Conservation (phyloP, 1,284 basidiomycete genomes). For the Naganishia sp. region DNA sequence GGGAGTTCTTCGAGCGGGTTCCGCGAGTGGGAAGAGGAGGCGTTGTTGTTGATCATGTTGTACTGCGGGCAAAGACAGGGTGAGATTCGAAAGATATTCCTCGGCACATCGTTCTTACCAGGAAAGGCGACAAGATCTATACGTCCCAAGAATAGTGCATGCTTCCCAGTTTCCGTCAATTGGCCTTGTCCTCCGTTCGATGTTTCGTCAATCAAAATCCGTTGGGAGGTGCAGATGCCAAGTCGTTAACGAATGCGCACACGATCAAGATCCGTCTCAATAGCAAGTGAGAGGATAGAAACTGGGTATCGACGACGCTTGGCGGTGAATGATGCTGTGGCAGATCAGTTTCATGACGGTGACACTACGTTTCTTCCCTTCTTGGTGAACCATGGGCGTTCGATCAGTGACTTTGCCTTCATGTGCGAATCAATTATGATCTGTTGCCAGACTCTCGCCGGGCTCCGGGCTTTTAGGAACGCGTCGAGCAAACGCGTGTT, state of each 20-base stretch:
- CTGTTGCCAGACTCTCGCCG: too few relatives aligned
- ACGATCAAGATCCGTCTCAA: too few relatives aligned
- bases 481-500: too few relatives aligned
- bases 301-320: background rate
- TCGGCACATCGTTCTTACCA: background rate
- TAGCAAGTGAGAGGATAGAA: background rate
- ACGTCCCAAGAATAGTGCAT: background rate
- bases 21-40: constrained; percentile 2
- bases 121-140: background rate
- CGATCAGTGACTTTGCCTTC: constrained; percentile 1
- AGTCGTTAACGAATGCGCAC: background rate
- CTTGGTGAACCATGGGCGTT: background rate
- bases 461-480: too few relatives aligned
- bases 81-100: background rate
- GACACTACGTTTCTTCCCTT: constrained; percentile 2
- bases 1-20: constrained; percentile 21
- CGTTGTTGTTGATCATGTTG: constrained; percentile 2
- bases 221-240: background rate
- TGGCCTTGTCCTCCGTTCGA: background rate
- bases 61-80: background rate
- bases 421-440: background rate
- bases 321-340: background rate
- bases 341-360: background rate
- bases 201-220: background rate
- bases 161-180: background rate